Evolutionary conservation across 2,329 filamentous ascomycete species (phyloP).

Genomic region (Clarireedia paspali): DNA sequence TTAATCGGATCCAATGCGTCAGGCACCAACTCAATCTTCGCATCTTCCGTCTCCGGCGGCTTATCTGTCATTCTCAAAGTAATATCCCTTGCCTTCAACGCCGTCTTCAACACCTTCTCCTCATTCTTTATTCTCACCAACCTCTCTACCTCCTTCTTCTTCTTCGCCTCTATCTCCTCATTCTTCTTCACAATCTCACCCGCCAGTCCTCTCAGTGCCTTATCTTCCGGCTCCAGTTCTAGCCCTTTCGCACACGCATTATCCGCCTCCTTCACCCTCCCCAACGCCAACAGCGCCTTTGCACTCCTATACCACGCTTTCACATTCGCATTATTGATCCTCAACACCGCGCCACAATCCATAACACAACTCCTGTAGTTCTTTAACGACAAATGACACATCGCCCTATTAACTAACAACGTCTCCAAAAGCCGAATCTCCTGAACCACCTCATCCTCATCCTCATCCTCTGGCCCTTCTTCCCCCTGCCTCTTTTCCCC

Average conservation of each 20-base stretch:
- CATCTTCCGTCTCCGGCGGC: conserved; percentile 84
- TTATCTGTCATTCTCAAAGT: conserved; percentile 56
- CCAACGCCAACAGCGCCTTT: conserved; percentile 68
- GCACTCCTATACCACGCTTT: conserved; percentile 89
- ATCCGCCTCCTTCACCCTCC: conserved; percentile 70
- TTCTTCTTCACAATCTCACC: conserved; percentile 56
- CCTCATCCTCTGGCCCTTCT: conserved; percentile 37
- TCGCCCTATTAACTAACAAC: conserved; percentile 78
- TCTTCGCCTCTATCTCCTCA: conserved; percentile 45
- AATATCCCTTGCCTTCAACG: conserved; percentile 64
- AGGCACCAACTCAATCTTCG: conserved; percentile 58
- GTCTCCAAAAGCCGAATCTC: conserved; percentile 55
- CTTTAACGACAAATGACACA: conserved; percentile 79
- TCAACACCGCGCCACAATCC: conserved; percentile 74
- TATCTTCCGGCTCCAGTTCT: conserved; percentile 62
- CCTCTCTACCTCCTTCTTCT: conserved; percentile 48
- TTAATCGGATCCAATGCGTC: conserved; percentile 62
- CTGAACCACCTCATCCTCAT: conserved; percentile 28
- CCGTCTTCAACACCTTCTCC: conserved; percentile 53
- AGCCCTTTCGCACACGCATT: conserved; percentile 72
- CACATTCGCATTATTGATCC: conserved; percentile 70
- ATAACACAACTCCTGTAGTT: conserved; percentile 84
- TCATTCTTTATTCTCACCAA: conserved; percentile 48
- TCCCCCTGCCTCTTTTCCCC: conserved; percentile 35
- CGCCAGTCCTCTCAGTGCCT: conserved; percentile 53